Base-by-base conservation (phyloP, 2,329 filamentous ascomycete genomes). In the Verruconis gallopava region DNA sequence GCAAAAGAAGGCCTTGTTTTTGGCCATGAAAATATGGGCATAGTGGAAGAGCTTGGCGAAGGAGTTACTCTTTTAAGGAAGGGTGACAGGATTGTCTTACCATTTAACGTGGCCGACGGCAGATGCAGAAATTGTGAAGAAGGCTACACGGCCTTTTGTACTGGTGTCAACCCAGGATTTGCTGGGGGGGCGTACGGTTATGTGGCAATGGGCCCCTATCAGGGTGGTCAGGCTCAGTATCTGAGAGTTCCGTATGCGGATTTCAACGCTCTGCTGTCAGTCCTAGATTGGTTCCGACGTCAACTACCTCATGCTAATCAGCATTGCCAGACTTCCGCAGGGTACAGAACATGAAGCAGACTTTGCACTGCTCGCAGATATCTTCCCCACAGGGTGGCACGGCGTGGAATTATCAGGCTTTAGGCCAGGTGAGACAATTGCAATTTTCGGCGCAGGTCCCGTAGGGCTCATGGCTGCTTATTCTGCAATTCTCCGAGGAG, bases 391-490 rank as follows among this genome's bases (percentile, higher is more conserved):
- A 0, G 71, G 39, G 11, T 77, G 73, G 73, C 70, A 75, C 45
- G 72, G 71, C 1, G 54, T 77, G 17, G 63, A 66, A 2, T 63
- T 76, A 2, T 69, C 72, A 3, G 48, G 45, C 19, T 53, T 69
- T 34, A 59, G 60, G 50, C 62, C 63, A 0, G 65, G 66, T 0
- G 59, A 66, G 46, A 61, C 52, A 4, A 63, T 69, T 0, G 63
- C 68, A 1, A 63, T 70, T 1, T 69, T 68, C 41, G 67, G 67
- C 5, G 63, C 64, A 3, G 67, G 67, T 0, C 66, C 67, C 0
- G 84, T 96, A 2, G 89, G 89, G 3, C 69, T 95, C 3, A 78
- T 81, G 70, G 74, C 76, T 3, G 77, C 77, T 3, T 80, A 80
- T 54, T 76, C 69, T 0, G 77, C 71, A 1, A 56, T 71, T 1